A percentile compares a stretch with the other conserved stretches of the same genome.
Conservation (phyloP, 352 stramenopile species). For the Globisporangium barbulae region DNA sequence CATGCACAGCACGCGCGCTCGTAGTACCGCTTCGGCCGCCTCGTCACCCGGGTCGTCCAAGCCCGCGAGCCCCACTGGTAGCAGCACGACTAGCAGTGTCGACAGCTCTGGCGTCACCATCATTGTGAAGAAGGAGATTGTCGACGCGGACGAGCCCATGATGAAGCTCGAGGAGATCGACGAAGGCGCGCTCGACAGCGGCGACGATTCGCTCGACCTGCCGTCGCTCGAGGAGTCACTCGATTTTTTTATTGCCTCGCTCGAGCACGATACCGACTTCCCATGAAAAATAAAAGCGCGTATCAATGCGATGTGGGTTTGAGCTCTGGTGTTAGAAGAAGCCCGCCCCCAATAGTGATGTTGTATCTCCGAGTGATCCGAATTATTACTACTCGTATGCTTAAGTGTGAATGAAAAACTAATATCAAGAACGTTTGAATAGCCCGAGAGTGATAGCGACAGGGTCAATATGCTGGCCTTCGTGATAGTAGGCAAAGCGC, state of each 20-base stretch:
- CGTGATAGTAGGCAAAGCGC: no score
- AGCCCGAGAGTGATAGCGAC: no score
- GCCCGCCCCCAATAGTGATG: no score
- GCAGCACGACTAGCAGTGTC: neutral
- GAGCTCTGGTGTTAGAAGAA: no score
- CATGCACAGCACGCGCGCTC: neutral
- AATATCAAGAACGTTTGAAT: no score
- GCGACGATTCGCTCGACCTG: neutral
- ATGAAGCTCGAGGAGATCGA: conserved; percentile 2
- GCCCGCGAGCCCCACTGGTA: neutral
- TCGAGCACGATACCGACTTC: neutral
- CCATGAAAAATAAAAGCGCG: neutral
- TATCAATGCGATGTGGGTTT: no score
- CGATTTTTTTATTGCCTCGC: conserved; percentile 3
- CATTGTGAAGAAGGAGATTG: neutral
- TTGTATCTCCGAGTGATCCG: no score
- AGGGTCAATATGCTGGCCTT: no score
- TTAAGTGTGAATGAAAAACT: no score
- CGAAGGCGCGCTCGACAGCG: conserved; percentile 6
- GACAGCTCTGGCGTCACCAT: no score
- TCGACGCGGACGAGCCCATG: neutral
- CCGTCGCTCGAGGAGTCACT: conserved; percentile 4
- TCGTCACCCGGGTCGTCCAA: neutral
- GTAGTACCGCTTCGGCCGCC: neutral
- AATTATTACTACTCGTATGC: no score